Conservation (phyloP, 2,329 filamentous ascomycete genomes). For the Exophiala alcalophila region DNA sequence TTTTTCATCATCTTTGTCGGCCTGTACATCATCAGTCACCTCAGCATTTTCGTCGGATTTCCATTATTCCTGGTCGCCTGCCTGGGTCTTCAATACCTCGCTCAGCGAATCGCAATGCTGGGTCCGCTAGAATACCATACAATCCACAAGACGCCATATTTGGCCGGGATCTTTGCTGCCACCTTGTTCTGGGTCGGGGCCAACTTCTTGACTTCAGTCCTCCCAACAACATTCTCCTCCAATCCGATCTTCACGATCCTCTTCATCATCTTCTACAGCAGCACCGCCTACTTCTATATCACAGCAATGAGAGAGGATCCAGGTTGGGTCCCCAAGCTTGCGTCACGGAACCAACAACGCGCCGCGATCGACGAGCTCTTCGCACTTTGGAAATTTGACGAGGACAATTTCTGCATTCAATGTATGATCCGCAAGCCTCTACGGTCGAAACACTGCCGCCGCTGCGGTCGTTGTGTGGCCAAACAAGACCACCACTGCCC, state of each 20-base stretch:
- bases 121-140: conserved; percentile 84
- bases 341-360: conserved; percentile 85
- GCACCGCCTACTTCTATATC: conserved; percentile 83
- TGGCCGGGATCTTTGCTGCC: conserved; percentile 88
- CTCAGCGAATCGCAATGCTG: conserved; percentile 73
- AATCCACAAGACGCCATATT: conserved; percentile 91
- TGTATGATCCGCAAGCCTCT: conserved; percentile 94
- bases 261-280: conserved; percentile 62
- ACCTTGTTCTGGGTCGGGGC: conserved; percentile 77
- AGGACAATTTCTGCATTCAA: conserved; percentile 85
- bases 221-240: conserved; percentile 67
- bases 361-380: conserved; percentile 84
- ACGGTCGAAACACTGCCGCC: conserved; percentile 91
- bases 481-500: conserved; percentile 98
- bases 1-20: conserved; percentile 71
- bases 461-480: conserved; percentile 87
- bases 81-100: conserved; percentile 69
- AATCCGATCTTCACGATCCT: conserved; percentile 74
- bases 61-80: conserved; percentile 53
- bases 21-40: conserved; percentile 68
- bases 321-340: conserved; percentile 86
- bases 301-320: conserved; percentile 84
- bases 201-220: conserved; percentile 70
- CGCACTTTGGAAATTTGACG: conserved; percentile 83
- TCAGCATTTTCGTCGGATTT: conserved; percentile 72